Evolutionary conservation across 139 green algal genomes (phyloP).

Genomic region (Choricystis sp.): DNA sequence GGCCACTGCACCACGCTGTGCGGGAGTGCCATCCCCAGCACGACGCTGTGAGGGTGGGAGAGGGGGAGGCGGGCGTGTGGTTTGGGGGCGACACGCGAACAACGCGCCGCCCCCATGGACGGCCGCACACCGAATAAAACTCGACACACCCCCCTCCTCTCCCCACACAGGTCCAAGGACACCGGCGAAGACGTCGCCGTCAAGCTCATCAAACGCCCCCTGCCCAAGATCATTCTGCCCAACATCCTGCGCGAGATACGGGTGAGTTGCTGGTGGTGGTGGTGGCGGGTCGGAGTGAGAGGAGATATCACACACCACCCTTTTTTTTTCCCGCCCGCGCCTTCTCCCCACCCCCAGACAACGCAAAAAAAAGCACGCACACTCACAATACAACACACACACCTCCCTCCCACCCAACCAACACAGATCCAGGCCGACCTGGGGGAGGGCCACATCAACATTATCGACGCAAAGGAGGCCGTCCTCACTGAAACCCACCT

Average conservation of each 20-base stretch:
- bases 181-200: conserved; percentile 38
- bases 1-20: too few species aligned
- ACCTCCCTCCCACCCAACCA: neutral
- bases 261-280: conserved; percentile 10
- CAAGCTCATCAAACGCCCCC: conserved; percentile 48
- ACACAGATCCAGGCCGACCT: conserved; percentile 25
- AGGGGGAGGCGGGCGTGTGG: too few species aligned
- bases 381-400: neutral
- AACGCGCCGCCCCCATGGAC: too few species aligned
- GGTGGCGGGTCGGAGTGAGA: neutral
- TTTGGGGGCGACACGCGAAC: too few species aligned
- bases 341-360: neutral
- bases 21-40: too few species aligned
- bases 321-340: conserved; percentile 3
- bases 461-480: conserved; percentile 26
- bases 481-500: conserved; percentile 28
- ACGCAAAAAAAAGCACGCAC: neutral
- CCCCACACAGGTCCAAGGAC: conserved; percentile 9
- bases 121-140: too few species aligned
- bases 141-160: too few species aligned
- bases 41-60: too few species aligned
- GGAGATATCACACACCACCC: neutral
- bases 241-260: conserved; percentile 39
- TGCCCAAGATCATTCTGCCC: conserved; percentile 41
- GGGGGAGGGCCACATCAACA: conserved; percentile 19